Conservation (phyloP, 2,329 filamentous ascomycete genomes). For the Didymella sp. region DNA sequence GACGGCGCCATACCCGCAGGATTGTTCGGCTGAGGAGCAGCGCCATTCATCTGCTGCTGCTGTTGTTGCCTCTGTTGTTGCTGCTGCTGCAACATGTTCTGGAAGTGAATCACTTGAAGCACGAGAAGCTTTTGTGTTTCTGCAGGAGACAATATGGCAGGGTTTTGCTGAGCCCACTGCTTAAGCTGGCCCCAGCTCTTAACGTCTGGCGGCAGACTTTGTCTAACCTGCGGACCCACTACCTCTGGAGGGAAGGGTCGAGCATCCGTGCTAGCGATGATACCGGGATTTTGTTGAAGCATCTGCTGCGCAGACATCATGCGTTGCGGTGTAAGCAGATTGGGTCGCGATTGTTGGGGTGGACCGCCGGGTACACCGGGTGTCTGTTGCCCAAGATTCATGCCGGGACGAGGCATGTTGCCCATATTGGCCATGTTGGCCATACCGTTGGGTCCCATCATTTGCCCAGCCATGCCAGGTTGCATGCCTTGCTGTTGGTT, state of each 20-base stretch:
- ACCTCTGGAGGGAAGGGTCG: slow-evolving; percentile 43
- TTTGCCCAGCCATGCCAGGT: slow-evolving; percentile 34
- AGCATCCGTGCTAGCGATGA: slow-evolving; percentile 42
- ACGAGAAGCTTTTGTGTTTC: slow-evolving; percentile 43
- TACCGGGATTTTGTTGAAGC: slow-evolving; percentile 44
- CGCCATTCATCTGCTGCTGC: slow-evolving; percentile 24
- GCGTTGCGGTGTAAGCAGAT: slow-evolving; percentile 36
- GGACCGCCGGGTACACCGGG: slow-evolving; percentile 33
- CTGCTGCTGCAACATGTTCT: slow-evolving; percentile 46
- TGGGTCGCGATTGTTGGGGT: slow-evolving; percentile 37
- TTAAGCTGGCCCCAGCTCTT: slow-evolving; percentile 66
- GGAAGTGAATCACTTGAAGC: slow-evolving; percentile 54
- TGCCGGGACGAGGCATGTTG: slow-evolving; percentile 36
- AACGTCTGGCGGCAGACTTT: slow-evolving; percentile 57
- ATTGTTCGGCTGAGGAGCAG: slow-evolving; percentile 32
- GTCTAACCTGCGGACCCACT: slow-evolving; percentile 31
- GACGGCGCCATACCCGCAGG: slow-evolving; percentile 44
- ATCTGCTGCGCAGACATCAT: slow-evolving; percentile 35
- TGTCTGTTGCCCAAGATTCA: slow-evolving; percentile 39
- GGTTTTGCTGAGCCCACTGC: slow-evolving; percentile 59
- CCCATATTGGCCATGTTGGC: slow-evolving; percentile 34
- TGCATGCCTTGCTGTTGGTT: slow-evolving; percentile 36
- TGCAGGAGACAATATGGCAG: slow-evolving; percentile 34
- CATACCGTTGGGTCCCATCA: slow-evolving; percentile 39
- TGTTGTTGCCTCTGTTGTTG: slow-evolving; percentile 4